phyloP scores from a whole-genome alignment of 176 grass and related monocot species.

The Echinochloa phyllopogon region DNA sequence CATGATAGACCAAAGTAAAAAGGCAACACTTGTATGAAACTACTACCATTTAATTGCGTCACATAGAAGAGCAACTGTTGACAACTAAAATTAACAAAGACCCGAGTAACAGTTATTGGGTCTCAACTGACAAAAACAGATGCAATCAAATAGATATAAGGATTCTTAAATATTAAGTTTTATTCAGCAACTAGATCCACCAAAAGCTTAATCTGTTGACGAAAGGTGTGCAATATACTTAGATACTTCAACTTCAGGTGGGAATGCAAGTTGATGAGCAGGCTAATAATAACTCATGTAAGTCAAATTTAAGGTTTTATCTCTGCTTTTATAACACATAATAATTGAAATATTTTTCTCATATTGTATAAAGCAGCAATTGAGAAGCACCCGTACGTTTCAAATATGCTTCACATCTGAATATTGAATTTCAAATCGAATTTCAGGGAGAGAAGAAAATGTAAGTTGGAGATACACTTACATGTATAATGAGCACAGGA shows the following conservation, averaged over 20 bases:
- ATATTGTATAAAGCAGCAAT: conserved; percentile 16
- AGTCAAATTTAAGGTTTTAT: conserved; percentile 4
- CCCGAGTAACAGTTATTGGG: neutral
- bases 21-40: neutral
- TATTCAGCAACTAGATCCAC: neutral
- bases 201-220: neutral
- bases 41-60: neutral
- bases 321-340: neutral
- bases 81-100: too few relatives aligned
- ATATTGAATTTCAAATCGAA: neutral
- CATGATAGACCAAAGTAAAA: neutral
- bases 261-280: neutral
- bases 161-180: neutral
- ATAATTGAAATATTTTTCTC: neutral
- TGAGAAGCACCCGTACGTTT: neutral
- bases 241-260: neutral
- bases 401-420: neutral
- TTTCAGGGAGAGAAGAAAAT: conserved; percentile 13
- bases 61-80: conserved; percentile 6
- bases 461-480: conserved; percentile 58
- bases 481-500: conserved; percentile 95
- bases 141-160: neutral
- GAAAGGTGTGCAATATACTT: neutral
- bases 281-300: neutral
- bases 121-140: neutral